phyloP scores from a whole-genome alignment of 2,329 filamentous ascomycete species.

The Fusarium liriodendri region DNA sequence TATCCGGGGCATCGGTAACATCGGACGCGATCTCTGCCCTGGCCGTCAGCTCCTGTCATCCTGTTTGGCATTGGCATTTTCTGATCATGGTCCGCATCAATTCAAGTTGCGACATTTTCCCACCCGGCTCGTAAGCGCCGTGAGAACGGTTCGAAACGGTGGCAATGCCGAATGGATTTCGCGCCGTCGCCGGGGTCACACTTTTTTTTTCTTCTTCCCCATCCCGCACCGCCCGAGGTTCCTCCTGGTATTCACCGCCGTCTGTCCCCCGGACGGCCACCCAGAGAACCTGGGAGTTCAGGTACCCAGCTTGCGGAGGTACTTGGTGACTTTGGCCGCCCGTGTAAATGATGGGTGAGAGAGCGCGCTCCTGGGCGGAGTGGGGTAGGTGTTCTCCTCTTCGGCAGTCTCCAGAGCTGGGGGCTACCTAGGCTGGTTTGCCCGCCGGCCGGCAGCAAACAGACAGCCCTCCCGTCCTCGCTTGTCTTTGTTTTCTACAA shows the following conservation, averaged over 20 bases:
- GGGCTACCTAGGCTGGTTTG: constrained; percentile 10
- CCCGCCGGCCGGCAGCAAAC: neutral
- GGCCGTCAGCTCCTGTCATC: neutral
- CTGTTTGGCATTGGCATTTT: neutral
- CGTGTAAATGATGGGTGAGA: neutral
- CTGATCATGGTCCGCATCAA: neutral
- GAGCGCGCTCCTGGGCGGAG: neutral
- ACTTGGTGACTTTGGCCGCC: neutral
- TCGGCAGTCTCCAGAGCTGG: constrained; percentile 13
- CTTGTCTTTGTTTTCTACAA: neutral
- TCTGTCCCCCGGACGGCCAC: constrained; percentile 16
- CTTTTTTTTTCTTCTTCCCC: constrained; percentile 5
- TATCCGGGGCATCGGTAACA: constrained; percentile 28
- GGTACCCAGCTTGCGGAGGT: constrained; percentile 8
- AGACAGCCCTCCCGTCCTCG: neutral
- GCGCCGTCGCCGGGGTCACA: constrained; percentile 13
- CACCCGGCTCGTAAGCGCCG: neutral
- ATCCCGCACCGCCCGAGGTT: constrained; percentile 25
- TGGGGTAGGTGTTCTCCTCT: neutral
- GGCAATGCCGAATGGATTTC: constrained; percentile 17
- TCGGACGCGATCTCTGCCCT: constrained; percentile 11
- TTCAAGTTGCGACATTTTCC: neutral
- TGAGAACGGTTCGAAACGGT: constrained; percentile 17
- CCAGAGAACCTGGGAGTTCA: constrained; percentile 15
- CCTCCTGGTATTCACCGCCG: constrained; percentile 31